Evolutionary conservation across 371 early-diverging fungal species (phyloP), one percentile per base, ranked within the genome.

Genomic region (Mucor racemosus): DNA sequence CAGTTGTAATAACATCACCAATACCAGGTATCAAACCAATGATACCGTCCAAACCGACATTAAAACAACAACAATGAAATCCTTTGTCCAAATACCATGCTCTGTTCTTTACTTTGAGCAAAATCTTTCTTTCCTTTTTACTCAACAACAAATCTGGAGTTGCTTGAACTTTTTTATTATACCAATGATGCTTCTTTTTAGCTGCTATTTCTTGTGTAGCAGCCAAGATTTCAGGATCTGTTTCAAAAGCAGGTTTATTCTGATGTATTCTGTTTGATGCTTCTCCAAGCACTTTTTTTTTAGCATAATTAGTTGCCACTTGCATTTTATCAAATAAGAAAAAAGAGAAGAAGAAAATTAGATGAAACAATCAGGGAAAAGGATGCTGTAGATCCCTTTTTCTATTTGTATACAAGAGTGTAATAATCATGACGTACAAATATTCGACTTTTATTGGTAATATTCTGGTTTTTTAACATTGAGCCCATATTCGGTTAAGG

Each of bases 401-500:
- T n/a, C n/a, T n/a, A n/a, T n/a, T n/a, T n/a, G n/a, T n/a, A n/a
- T n/a, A n/a, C n/a, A n/a, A n/a, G n/a, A n/a, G n/a, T n/a, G n/a
- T n/a, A n/a, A n/a, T n/a, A n/a, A n/a, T n/a, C n/a, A n/a, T n/a
- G n/a, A n/a, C n/a, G n/a, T n/a, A n/a, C n/a, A n/a, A n/a, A n/a
- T n/a, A n/a, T n/a, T n/a, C n/a, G 40, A 42, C 50, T 57, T 31
- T 73, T 71, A 76, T 10, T 73, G 75, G 75, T 85, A 96, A 77
- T 94, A 97, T 21, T 97, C 97, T 8, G 97, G 97, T 70, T 95
- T 96, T 72, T 92, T 93, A 60, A 95, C 85, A 64, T 95, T 95
- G 58, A 98, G 88, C 26, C 98, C 98, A 64, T 97, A 94, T 73
- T 97, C 97, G 5, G 88, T 84, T 55, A 97, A 81, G 5, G 97